These are phyloP conservation scores for Salix purpurea DNA, from an alignment of 345 rosid species.

Conservation along the genomic window DNA sequence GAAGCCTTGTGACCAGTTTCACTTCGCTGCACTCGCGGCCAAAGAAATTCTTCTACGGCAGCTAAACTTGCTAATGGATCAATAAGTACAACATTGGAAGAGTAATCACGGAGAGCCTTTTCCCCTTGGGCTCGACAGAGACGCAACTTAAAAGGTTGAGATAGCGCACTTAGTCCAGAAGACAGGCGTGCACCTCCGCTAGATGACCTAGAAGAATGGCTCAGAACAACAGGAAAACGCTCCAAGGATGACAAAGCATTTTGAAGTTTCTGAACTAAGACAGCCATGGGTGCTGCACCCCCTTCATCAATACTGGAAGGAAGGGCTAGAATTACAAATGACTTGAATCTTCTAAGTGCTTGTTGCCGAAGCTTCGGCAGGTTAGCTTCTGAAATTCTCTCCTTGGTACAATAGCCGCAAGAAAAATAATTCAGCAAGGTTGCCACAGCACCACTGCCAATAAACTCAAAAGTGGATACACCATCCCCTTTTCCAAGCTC, in stretches of 20 bases:
- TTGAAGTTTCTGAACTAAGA: slow-evolving; percentile 95
- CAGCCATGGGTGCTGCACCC: slow-evolving; percentile 59
- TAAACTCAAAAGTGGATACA: slow-evolving; percentile 97
- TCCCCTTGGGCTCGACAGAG: slow-evolving; percentile 92
- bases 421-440: slow-evolving; percentile 91
- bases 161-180: slow-evolving; percentile 88
- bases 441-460: slow-evolving; percentile 95
- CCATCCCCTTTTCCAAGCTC: slow-evolving; percentile 96
- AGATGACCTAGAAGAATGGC: slow-evolving; percentile 85
- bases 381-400: slow-evolving; percentile 70
- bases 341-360: slow-evolving; percentile 71
- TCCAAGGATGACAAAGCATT: slow-evolving; percentile 88
- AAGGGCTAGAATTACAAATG: slow-evolving; percentile 73
- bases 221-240: slow-evolving; percentile 93
- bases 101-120: slow-evolving; percentile 88
- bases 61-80: slow-evolving; percentile 98
- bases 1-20: slow-evolving; percentile 74
- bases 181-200: slow-evolving; percentile 92
- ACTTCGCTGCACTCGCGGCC: slow-evolving; percentile 92
- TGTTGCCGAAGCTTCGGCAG: slow-evolving; percentile 79
- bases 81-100: slow-evolving; percentile 88
- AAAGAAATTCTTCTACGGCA: slow-evolving; percentile 93
- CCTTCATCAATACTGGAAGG: slow-evolving; percentile 50
- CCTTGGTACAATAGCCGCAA: slow-evolving; percentile 81
- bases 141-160: slow-evolving; percentile 94